Conservation (phyloP, 208 protist genomes). For the Strigomonas galati region DNA sequence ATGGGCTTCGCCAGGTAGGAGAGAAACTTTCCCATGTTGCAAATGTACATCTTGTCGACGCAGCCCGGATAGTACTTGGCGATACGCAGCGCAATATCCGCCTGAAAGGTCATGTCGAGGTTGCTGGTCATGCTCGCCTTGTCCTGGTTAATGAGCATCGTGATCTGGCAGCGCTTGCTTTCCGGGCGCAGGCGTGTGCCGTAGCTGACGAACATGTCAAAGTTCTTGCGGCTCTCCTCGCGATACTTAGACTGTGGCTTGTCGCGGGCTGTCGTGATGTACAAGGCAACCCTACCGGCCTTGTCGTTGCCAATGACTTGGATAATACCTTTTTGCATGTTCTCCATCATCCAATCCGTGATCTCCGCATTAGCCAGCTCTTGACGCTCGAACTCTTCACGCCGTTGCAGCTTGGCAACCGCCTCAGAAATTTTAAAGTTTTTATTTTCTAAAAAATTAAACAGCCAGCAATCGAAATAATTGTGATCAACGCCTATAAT, state of each 20-base stretch:
- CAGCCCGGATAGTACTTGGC: conserved; percentile 72
- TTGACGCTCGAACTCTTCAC: conserved; percentile 57
- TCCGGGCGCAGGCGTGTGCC: conserved; percentile 54
- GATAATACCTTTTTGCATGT: conserved; percentile 66
- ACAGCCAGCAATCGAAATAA: conserved; percentile 84
- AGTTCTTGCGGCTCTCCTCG: conserved; percentile 47
- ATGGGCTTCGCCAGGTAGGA: conserved; percentile 61
- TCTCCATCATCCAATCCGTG: conserved; percentile 66
- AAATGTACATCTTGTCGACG: conserved; percentile 77
- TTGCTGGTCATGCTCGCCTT: conserved; percentile 67
- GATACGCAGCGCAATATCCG: conserved; percentile 67
- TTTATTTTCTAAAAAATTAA: conserved; percentile 84
- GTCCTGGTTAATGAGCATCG: conserved; percentile 77
- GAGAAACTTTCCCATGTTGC: conserved; percentile 66
- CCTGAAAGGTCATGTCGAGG: conserved; percentile 76
- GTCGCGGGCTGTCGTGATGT: conserved; percentile 55
- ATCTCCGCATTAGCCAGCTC: conserved; percentile 55
- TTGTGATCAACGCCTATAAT: conserved; percentile 56
- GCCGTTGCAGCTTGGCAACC: conserved; percentile 62
- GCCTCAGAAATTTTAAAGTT: conserved; percentile 74
- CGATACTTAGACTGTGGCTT: conserved; percentile 32
- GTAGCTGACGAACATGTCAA: conserved; percentile 80
- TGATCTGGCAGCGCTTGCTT: conserved; percentile 57
- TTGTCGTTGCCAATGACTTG: conserved; percentile 76
- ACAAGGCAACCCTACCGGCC: conserved; percentile 50